phyloP scores from a whole-genome alignment of 192 early-diverging fungal species.

The Entomortierella beljakovae region DNA sequence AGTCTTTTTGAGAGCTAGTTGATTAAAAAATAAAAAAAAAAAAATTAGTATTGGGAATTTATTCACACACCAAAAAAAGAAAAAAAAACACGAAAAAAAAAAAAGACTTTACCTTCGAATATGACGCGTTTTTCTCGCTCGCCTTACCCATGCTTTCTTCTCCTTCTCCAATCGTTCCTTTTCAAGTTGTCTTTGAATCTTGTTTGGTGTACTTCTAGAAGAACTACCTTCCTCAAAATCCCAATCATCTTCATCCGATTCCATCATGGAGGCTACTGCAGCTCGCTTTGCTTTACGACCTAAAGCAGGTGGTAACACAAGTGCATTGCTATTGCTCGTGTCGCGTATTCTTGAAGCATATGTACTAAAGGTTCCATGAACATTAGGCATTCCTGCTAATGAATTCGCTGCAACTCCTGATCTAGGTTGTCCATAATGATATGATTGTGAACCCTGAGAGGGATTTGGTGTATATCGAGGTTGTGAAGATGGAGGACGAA shows the following conservation, averaged over 20 bases:
- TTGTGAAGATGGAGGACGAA: background rate
- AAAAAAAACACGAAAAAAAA: background rate
- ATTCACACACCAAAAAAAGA: background rate
- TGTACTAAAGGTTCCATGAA: constrained; percentile 56
- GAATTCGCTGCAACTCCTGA: constrained; percentile 1
- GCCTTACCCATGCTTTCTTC: constrained; percentile 38
- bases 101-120: constrained; percentile 35
- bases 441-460: background rate
- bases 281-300: constrained; percentile 53
- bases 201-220: constrained; percentile 44
- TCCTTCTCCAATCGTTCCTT: constrained; percentile 54
- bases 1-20: constrained; percentile 53
- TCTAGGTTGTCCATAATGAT: constrained; percentile 6
- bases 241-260: constrained; percentile 61
- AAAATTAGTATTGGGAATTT: background rate
- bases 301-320: constrained; percentile 60
- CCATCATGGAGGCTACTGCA: constrained; percentile 43
- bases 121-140: constrained; percentile 53
- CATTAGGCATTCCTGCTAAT: background rate
- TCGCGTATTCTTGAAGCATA: constrained; percentile 63
- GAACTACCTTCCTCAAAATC: constrained; percentile 54
- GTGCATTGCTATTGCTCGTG: constrained; percentile 61
- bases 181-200: constrained; percentile 21
- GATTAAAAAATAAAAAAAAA: background rate
- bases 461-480: constrained; percentile 1